Evolutionary conservation across 2,329 filamentous ascomycete species (phyloP).

Genomic region (Diaporthe citriasiana): DNA sequence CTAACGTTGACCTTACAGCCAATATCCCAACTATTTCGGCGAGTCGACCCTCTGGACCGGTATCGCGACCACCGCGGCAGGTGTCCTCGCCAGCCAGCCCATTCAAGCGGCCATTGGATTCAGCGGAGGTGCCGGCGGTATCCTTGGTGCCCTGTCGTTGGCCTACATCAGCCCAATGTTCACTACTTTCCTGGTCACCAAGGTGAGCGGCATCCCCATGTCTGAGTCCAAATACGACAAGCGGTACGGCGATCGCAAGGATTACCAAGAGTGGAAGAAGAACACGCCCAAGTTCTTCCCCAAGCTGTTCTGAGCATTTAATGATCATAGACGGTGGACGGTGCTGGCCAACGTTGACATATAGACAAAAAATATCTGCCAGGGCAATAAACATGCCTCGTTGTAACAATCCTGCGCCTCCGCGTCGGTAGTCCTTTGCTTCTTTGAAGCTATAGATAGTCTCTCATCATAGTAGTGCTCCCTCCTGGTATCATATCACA

Average conservation of each 20-base stretch:
- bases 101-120: slow-evolving; percentile 71
- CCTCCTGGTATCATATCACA: slow-evolving; percentile 36
- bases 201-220: slow-evolving; percentile 74
- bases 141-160: slow-evolving; percentile 55
- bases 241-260: slow-evolving; percentile 72
- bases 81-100: slow-evolving; percentile 66
- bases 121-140: slow-evolving; percentile 55
- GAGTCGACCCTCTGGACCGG: slow-evolving; percentile 79
- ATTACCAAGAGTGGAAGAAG: slow-evolving; percentile 78
- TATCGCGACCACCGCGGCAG: slow-evolving; percentile 71
- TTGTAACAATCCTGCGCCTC: slow-evolving; percentile 4
- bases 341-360: neutral
- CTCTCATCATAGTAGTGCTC: slow-evolving; percentile 18
- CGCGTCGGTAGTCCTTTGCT: slow-evolving; percentile 17
- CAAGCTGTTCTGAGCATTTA: slow-evolving; percentile 61
- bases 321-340: neutral
- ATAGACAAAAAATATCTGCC: slow-evolving; percentile 24
- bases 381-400: neutral
- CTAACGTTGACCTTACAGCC: slow-evolving; percentile 47
- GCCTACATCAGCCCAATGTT: slow-evolving; percentile 75
- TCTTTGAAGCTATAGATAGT: slow-evolving; percentile 27
- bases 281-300: slow-evolving; percentile 76
- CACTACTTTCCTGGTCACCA: slow-evolving; percentile 72
- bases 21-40: slow-evolving; percentile 82
- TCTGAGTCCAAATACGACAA: slow-evolving; percentile 79